Evolutionary conservation across 169 alveolate genomes (phyloP), one percentile per base, ranked within the genome.

Genomic region (Babesia sp.): DNA sequence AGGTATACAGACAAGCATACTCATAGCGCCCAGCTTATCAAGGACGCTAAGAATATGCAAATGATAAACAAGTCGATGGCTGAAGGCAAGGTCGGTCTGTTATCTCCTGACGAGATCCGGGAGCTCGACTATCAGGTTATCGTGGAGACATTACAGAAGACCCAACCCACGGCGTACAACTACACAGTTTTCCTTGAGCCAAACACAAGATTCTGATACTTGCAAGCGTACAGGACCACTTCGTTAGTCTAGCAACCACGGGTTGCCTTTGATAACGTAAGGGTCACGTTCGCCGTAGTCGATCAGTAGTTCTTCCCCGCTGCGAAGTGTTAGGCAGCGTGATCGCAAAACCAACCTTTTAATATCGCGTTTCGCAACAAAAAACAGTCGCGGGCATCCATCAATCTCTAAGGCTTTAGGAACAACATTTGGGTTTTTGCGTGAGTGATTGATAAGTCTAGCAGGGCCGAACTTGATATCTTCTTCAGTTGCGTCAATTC

Each of bases 401-500:
- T 57, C 68, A 11, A 89, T 84, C 41, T 71, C 70, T 45, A 91
- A 26, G 2, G 90, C 91, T 50, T 87, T 91, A 26, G 96, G 91
- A 18, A 70, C 71, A 28, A 93, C 55, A 61, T 93, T 93, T 20
- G 96, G 90, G 34, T 91, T 91, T 58, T 90, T 91, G 42, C 87
- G 84, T 11, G 96, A 93, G 70, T 93, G 96, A 69, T 93, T 93
- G 34, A 93, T 92, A 29, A 93, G 87, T 37, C 96, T 76, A 26
- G 96, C 96, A 12, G 94, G 94, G 6, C 95, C 95, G 29, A 87
- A 91, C 31, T 83, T 82, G 11, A 75, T 71, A 53, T 70, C 73
- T 80, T 93, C 96, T 42, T 92, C 95, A 20, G 96, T 93, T n/a
- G 96, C 94, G 64, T 93, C 96, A 53, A 93, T 89, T 56, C 94